Conservation (phyloP, 768 basidiomycete species). For the Dioszegia aurantiaca region DNA sequence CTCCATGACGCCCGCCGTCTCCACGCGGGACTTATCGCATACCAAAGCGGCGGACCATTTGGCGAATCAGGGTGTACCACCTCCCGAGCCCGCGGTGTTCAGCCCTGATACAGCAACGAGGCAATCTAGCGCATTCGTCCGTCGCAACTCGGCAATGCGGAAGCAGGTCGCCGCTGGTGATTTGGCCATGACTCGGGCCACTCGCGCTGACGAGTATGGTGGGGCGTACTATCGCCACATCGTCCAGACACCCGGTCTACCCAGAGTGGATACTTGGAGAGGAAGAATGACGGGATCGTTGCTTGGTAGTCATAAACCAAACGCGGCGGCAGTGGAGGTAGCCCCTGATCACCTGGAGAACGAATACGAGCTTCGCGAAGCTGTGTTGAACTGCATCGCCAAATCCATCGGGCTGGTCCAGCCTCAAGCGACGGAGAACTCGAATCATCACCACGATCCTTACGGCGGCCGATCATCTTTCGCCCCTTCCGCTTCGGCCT, state of each 20-base stretch:
- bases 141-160: constrained; percentile 34
- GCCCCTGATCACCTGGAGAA: constrained; percentile 21
- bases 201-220: constrained; percentile 27
- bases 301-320: constrained; percentile 19
- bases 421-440: constrained; percentile 1
- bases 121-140: constrained; percentile 25
- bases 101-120: constrained; percentile 36
- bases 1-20: constrained; percentile 26
- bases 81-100: constrained; percentile 19
- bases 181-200: constrained; percentile 52
- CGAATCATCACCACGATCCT: not conserved
- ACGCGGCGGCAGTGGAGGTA: constrained; percentile 20
- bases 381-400: constrained; percentile 95
- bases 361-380: constrained; percentile 73
- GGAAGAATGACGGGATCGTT: constrained; percentile 32
- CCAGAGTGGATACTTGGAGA: constrained; percentile 49
- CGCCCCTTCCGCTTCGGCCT: constrained; percentile 41
- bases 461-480: constrained; percentile 27
- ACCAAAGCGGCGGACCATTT: not conserved
- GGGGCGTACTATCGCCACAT: constrained; percentile 45
- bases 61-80: not conserved
- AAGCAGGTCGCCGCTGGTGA: constrained; percentile 53
- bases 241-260: constrained; percentile 45
- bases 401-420: constrained; percentile 94
- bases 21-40: not conserved